phyloP scores from a whole-genome alignment of 2,329 filamentous ascomycete species.

The Calcarisporium arbuscula region DNA sequence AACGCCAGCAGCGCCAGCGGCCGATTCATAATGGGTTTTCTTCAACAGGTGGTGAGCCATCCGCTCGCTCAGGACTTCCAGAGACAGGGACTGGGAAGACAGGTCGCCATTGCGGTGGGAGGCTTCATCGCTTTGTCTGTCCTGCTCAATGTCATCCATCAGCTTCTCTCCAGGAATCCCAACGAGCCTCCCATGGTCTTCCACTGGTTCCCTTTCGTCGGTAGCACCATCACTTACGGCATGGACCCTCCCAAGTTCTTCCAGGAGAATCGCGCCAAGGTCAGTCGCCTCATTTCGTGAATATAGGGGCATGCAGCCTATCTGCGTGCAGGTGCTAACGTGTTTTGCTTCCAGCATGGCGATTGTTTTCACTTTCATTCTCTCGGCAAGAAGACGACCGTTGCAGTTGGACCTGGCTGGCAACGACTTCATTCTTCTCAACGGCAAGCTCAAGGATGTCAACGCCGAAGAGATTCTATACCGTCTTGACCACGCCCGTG shows the following conservation, averaged over 20 bases:
- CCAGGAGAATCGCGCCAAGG: slow-evolving; percentile 67
- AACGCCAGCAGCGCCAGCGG: neutral
- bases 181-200: slow-evolving; percentile 78
- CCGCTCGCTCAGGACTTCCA: slow-evolving; percentile 45
- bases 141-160: slow-evolving; percentile 70
- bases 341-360: slow-evolving; percentile 60
- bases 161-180: slow-evolving; percentile 74
- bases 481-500: slow-evolving; percentile 62
- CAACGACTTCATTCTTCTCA: slow-evolving; percentile 88
- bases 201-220: slow-evolving; percentile 76
- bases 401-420: slow-evolving; percentile 76
- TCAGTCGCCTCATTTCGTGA: no score
- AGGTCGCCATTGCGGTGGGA: slow-evolving; percentile 38
- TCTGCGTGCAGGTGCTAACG: no score
- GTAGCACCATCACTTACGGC: slow-evolving; percentile 88
- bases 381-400: slow-evolving; percentile 84
- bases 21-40: slow-evolving; percentile 43
- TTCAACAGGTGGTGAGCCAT: slow-evolving; percentile 44
- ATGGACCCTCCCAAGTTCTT: slow-evolving; percentile 93
- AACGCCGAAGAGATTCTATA: slow-evolving; percentile 89
- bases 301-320: no score
- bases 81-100: slow-evolving; percentile 39
- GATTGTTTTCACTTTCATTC: slow-evolving; percentile 85
- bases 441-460: slow-evolving; percentile 84
- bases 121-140: slow-evolving; percentile 50